Evolutionary conservation across 345 rosid genomes (phyloP), one percentile per base, ranked within the genome.

Genomic region (Eucalyptus sp.): DNA sequence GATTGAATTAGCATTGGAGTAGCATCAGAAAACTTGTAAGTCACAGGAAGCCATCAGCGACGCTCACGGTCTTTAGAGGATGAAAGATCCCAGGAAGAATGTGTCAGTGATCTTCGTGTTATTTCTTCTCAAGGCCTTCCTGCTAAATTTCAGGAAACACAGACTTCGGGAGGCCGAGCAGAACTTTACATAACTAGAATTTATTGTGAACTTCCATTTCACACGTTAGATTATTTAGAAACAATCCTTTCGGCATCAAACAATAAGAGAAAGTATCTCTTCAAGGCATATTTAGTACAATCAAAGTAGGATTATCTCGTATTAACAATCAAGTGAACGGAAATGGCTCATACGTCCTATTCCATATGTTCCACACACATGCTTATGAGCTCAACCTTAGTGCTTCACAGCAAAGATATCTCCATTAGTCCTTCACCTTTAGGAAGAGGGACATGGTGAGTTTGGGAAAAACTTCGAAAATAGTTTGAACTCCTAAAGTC

Each of bases 1-100:
- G 96, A 95, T 90, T 93, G 91, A 87, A 97, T 89, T 62, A 97
- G 95, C 87, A 14, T 48, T 62, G 95, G 94, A 90, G 98, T 95
- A 86, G 98, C 99, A 92, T 95, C 99, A 27, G 97, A 92, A 91
- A 90, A 94, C 94, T 97, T 94, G 86, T 96, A 96, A 62, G 96
- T 95, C 87, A 94, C 93, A 87, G 96, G 99, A 93, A 94, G 99
- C 99, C 99, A 97, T 89, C 98, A 98, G 27, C 95, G 96, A 88
- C 96, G 99, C 89, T 94, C 93, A 18, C 91, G 97, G 62, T 95
- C 96, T 91, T 93, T 95, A 22, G 98, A 91, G 86, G 96, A 94
- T 41, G 98, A 92, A 88, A 95, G 93, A 90, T 98, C 99, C 99
- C 97, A 94, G 62, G 97, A 92, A 89, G 98, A 95, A 92, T 97